phyloP scores from a whole-genome alignment of 352 stramenopile genomes.

The Phytopythium helicoides region DNA sequence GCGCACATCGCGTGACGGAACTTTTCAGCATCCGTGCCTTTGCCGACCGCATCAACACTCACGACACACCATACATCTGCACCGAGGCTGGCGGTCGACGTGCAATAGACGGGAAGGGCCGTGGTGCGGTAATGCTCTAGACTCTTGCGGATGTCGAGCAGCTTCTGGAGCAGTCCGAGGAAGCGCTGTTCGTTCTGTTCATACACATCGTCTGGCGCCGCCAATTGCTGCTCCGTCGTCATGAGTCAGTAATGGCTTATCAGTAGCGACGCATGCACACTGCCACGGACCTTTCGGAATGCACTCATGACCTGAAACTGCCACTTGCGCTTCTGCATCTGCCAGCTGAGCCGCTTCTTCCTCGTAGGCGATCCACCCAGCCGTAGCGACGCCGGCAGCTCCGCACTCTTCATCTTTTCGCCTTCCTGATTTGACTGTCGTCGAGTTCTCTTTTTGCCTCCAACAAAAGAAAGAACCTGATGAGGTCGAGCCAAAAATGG shows the following conservation, averaged over 20 bases:
- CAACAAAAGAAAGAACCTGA: too few relatives aligned
- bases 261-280: neutral
- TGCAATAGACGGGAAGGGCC: constrained; percentile 59
- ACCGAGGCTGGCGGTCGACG: constrained; percentile 55
- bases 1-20: constrained; percentile 73
- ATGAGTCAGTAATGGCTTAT: neutral
- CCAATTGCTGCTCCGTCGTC: constrained; percentile 27
- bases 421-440: too few relatives aligned
- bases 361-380: constrained; percentile 31
- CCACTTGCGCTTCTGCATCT: constrained; percentile 57
- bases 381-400: constrained; percentile 12
- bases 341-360: constrained; percentile 43
- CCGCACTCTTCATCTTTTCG: constrained; percentile 16
- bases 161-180: constrained; percentile 57
- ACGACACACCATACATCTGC: constrained; percentile 77
- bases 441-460: too few relatives aligned
- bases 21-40: constrained; percentile 61
- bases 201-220: constrained; percentile 58
- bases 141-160: constrained; percentile 71
- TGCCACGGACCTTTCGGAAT: constrained; percentile 51
- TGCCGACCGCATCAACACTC: constrained; percentile 58
- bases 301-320: constrained; percentile 52
- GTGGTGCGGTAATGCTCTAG: constrained; percentile 63
- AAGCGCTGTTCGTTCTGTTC: constrained; percentile 74
- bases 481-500: too few relatives aligned